Evolutionary conservation across 495 filamentous ascomycete genomes (phyloP), one percentile per base, ranked within the genome.

Genomic region (Bombardia bombarda): DNA sequence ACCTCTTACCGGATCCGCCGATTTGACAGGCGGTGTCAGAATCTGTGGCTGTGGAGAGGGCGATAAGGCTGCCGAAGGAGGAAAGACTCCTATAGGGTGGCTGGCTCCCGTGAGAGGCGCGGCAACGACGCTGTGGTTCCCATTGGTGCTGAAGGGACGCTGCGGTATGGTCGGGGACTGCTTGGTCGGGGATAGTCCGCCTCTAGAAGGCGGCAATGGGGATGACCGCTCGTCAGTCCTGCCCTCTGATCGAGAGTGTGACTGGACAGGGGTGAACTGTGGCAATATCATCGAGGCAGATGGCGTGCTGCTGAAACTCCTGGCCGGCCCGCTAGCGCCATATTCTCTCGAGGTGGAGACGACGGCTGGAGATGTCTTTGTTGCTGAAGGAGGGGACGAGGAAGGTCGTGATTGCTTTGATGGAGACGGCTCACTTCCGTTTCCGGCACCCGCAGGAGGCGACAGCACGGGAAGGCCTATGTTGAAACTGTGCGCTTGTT

Each of bases 141-240:
- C 43, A 31, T 54, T 53, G 28, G 19, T 40, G 24, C 10, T 10
- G 24, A 30, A 18, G 2, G 7, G 22, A 19, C 55, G 58, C 22
- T 62, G 58, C 21, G 51, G 52, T 12, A 51, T 50, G 21, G 69
- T 61, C 17, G 74, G 69, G 12, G 75, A 76, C 30, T 87, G 81
- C 56, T 93, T 93, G 31, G 75, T 82, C 4, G 87, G 87, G 14
- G 86, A 90, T 26, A 87, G 62, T 5, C 85, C 86, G 4, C 78
- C 80, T 30, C 69, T 63, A 18, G 68, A 50, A 32, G 83, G 70
- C 40, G 75, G 74, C 51, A 70, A 77, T 56, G 46, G 72, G 32
- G 68, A 55, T 14, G 58, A 46, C 17, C 45, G 28, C 33, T 43
- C 47, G 34, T 55, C 51, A 21, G 34, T 38, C 26, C 51, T 47